Conservation (phyloP, 2,329 filamentous ascomycete genomes). For the Verticillium klebahnii region DNA sequence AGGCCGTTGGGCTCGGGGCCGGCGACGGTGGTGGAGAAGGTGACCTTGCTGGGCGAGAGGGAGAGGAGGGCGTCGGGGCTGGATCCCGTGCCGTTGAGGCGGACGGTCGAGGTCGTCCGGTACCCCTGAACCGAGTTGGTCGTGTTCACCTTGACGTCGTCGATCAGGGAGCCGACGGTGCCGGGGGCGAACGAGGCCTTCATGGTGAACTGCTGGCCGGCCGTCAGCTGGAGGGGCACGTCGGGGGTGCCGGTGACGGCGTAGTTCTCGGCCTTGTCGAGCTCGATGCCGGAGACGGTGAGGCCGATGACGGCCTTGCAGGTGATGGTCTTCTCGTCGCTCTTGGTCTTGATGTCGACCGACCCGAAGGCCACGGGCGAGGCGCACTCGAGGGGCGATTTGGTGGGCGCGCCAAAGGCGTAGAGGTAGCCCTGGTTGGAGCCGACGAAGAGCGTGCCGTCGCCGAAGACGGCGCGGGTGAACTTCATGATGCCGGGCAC, state of each 20-base stretch:
- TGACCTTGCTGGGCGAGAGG: constrained; percentile 41
- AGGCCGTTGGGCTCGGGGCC: constrained; percentile 31
- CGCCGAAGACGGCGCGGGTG: constrained; percentile 50
- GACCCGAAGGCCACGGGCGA: constrained; percentile 38
- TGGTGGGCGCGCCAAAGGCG: constrained; percentile 50
- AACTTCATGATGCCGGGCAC: constrained; percentile 50
- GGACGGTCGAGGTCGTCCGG: constrained; percentile 37
- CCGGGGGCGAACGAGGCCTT: constrained; percentile 39
- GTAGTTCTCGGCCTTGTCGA: constrained; percentile 28
- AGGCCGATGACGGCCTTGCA: constrained; percentile 42
- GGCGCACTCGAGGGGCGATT: constrained; percentile 45
- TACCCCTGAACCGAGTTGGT: constrained; percentile 40
- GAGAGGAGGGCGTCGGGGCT: constrained; percentile 39
- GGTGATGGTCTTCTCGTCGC: constrained; percentile 25
- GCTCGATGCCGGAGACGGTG: constrained; percentile 31
- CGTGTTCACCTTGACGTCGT: constrained; percentile 40
- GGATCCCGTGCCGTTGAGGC: constrained; percentile 41
- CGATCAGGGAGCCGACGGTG: constrained; percentile 40
- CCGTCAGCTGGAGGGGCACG: constrained; percentile 20
- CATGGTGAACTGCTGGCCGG: constrained; percentile 36
- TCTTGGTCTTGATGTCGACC: constrained; percentile 32
- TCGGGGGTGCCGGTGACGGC: constrained; percentile 27
- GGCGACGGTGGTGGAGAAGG: constrained; percentile 43
- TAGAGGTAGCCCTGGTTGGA: constrained; percentile 46
- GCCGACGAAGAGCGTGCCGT: constrained; percentile 48